Conservation (phyloP, 441 rosid genomes). For the Kokia cookei region DNA sequence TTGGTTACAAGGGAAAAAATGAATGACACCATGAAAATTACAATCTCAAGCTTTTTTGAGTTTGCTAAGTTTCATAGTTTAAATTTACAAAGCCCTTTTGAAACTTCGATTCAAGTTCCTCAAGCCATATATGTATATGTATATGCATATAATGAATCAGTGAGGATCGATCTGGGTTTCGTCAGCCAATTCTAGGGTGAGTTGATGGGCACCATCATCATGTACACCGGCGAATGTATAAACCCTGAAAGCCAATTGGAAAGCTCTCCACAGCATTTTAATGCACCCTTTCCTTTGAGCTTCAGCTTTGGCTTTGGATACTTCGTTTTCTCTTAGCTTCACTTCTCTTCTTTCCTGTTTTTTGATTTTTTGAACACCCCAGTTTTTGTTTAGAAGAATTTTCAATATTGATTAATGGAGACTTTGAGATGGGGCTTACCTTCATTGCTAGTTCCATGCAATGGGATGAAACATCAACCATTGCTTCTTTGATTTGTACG, state of each 20-base stretch:
- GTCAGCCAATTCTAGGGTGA: constrained; percentile 54
- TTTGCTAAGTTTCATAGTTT: not conserved
- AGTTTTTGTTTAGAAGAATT: not conserved
- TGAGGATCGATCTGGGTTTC: constrained; percentile 42
- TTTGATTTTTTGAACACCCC: not conserved
- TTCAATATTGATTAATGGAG: not conserved
- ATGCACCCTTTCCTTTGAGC: constrained; percentile 20
- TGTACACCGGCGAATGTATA: constrained; percentile 74
- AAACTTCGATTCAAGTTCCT: not conserved
- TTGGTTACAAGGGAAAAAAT: not conserved
- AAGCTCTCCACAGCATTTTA: constrained; percentile 56
- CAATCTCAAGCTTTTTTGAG: not conserved
- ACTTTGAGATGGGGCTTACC: constrained; percentile 29
- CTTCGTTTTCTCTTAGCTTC: constrained; percentile 18
- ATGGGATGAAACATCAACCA: constrained; percentile 88
- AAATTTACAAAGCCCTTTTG: not conserved
- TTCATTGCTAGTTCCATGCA: constrained; percentile 88
- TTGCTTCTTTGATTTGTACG: constrained; percentile 72
- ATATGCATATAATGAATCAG: not conserved
- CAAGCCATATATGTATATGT: not conserved
- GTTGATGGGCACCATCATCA: constrained; percentile 54
- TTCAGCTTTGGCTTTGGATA: constrained; percentile 11
- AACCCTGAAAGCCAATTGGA: constrained; percentile 63
- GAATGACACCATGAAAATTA: not conserved
- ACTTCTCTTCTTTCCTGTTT: constrained; percentile 44